Percentiles rank a stretch among this genome's conserved stretches.
These are phyloP conservation scores for Mycocentrospora acerina DNA, from an alignment of 2,329 filamentous ascomycete genomes.

Conservation along the genomic window DNA sequence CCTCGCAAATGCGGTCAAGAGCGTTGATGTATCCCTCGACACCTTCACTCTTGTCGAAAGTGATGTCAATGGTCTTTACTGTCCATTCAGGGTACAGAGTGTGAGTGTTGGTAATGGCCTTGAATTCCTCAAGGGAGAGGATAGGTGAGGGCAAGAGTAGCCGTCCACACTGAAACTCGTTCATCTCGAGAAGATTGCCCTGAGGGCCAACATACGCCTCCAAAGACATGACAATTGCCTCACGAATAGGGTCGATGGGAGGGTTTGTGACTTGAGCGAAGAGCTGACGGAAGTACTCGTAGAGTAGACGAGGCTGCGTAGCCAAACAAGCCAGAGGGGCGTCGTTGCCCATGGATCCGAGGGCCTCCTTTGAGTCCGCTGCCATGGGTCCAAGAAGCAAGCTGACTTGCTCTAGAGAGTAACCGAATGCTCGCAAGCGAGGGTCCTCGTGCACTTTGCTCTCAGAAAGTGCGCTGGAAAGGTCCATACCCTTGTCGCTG, in stretches of 20 bases:
- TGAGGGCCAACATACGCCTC: slow-evolving; percentile 96
- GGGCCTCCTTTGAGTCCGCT: slow-evolving; percentile 92
- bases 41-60: slow-evolving; percentile 84
- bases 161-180: slow-evolving; percentile 81
- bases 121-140: slow-evolving; percentile 87
- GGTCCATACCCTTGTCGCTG: slow-evolving; percentile 59
- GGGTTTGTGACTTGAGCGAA: slow-evolving; percentile 98
- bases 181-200: slow-evolving; percentile 93
- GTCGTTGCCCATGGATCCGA: slow-evolving; percentile 98
- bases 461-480: slow-evolving; percentile 68
- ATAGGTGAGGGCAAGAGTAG: slow-evolving; percentile 86
- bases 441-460: slow-evolving; percentile 79
- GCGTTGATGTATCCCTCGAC: slow-evolving; percentile 82
- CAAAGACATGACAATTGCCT: slow-evolving; percentile 97
- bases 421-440: slow-evolving; percentile 82
- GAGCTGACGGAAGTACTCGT: slow-evolving; percentile 96
- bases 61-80: slow-evolving; percentile 87
- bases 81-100: slow-evolving; percentile 76
- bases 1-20: slow-evolving; percentile 84
- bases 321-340: slow-evolving; percentile 88
- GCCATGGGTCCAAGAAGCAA: slow-evolving; percentile 93
- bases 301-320: slow-evolving; percentile 83
- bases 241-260: slow-evolving; percentile 93
- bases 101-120: slow-evolving; percentile 77
- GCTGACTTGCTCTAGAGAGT: slow-evolving; percentile 93